Evolutionary conservation across 495 filamentous ascomycete species (phyloP).

Genomic region (Lindgomyces ingoldianus): DNA sequence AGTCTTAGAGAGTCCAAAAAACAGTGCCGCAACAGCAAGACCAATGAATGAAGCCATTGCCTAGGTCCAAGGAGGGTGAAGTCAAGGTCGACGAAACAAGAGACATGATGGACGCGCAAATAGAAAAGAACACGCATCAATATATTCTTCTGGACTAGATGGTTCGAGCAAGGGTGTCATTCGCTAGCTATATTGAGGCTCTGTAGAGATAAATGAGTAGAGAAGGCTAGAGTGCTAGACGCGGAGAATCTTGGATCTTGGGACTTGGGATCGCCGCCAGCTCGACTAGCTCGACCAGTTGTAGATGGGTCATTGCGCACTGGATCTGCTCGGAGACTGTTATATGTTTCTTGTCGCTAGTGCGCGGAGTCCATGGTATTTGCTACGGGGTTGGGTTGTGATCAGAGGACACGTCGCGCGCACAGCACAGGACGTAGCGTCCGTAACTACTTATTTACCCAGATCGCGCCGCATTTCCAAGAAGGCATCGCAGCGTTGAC

Average conservation of each 20-base stretch:
- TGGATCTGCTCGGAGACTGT: no score
- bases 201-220: constrained; percentile 12
- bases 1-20: neutral
- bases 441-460: no score
- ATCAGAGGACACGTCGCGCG: no score
- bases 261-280: neutral
- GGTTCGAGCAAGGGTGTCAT: neutral
- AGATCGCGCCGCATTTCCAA: no score
- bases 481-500: no score
- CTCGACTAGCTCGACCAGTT: no score
- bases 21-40: neutral
- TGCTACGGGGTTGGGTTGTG: no score
- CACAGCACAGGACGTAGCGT: no score
- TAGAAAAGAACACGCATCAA: constrained; percentile 1
- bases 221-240: neutral
- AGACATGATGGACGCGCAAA: constrained; percentile 1
- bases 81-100: neutral
- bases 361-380: no score
- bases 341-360: no score
- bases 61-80: neutral
- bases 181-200: constrained; percentile 21
- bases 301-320: no score
- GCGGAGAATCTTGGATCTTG: constrained; percentile 15
- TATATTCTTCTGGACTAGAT: neutral
- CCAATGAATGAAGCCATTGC: neutral